A percentile compares a stretch with the other conserved stretches of the same genome.
Conservation (phyloP, 768 basidiomycete genomes). For the Coprinopsis cinerea region DNA sequence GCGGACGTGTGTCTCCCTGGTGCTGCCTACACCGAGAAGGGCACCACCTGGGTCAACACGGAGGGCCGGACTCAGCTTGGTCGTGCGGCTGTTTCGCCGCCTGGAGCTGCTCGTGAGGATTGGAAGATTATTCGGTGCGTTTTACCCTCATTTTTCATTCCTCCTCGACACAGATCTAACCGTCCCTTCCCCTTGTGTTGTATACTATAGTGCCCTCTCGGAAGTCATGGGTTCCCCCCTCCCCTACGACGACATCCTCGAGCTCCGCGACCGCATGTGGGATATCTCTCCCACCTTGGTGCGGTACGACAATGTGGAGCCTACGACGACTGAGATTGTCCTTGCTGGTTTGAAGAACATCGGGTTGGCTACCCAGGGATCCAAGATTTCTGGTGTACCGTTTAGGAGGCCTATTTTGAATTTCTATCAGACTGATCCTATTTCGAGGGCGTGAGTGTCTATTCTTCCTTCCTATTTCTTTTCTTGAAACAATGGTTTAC, state of each 20-base stretch:
- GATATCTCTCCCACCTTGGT: slow-evolving; percentile 89
- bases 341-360: slow-evolving; percentile 63
- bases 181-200: not conserved
- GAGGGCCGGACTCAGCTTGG: slow-evolving; percentile 92
- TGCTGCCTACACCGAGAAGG: slow-evolving; percentile 88
- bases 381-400: slow-evolving; percentile 50
- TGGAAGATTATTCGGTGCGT: slow-evolving; percentile 92
- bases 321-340: slow-evolving; percentile 66
- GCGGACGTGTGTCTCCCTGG: slow-evolving; percentile 96
- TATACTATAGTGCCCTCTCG: slow-evolving; percentile 64
- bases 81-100: slow-evolving; percentile 86
- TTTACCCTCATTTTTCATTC: not conserved
- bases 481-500: not conserved
- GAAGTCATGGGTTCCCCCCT: slow-evolving; percentile 78
- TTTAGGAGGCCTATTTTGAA: slow-evolving; percentile 82
- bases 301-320: slow-evolving; percentile 77
- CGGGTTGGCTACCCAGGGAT: slow-evolving; percentile 41
- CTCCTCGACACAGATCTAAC: no score
- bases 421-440: slow-evolving; percentile 96
- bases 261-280: slow-evolving; percentile 91
- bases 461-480: not conserved
- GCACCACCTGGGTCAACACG: slow-evolving; percentile 92
- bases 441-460: slow-evolving; percentile 80
- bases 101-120: slow-evolving; percentile 93
- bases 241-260: slow-evolving; percentile 84